These are phyloP conservation scores for Backusella tuberculispora DNA, from an alignment of 192 early-diverging fungal genomes.

Conservation along the genomic window DNA sequence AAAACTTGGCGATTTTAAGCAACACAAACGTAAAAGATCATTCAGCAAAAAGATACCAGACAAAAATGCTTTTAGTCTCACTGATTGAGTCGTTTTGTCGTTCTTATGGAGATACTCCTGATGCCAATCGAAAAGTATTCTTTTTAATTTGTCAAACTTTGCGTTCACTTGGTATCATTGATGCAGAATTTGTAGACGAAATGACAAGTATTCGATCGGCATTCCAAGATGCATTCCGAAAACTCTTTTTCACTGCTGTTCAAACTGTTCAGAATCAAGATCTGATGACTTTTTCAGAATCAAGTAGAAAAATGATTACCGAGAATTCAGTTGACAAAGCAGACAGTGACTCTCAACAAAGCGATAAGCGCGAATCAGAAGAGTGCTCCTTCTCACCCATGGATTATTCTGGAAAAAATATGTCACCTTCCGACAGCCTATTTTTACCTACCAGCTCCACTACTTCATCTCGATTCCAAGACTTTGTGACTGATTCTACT, in stretches of 20 bases:
- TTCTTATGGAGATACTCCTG: slow-evolving; percentile 84
- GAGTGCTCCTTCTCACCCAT: background rate
- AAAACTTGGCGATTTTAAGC: background rate
- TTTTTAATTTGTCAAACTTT: slow-evolving; percentile 89
- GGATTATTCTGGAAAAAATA: slow-evolving; percentile 8
- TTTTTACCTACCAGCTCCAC: background rate
- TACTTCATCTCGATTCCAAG: background rate
- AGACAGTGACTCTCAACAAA: background rate
- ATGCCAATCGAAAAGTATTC: slow-evolving; percentile 85
- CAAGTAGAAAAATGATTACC: slow-evolving; percentile 4
- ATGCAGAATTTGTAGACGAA: slow-evolving; percentile 68
- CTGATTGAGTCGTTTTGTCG: slow-evolving; percentile 91
- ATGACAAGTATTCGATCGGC: slow-evolving; percentile 80
- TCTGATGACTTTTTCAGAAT: slow-evolving; percentile 7
- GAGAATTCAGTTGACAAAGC: background rate
- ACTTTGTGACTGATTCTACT: background rate
- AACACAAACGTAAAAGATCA: background rate
- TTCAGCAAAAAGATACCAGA: slow-evolving; percentile 54
- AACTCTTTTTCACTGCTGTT: slow-evolving; percentile 82
- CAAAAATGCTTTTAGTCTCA: slow-evolving; percentile 83
- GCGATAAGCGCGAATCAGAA: background rate
- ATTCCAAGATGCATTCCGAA: slow-evolving; percentile 85
- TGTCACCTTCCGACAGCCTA: background rate
- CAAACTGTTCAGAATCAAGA: slow-evolving; percentile 61
- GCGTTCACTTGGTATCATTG: slow-evolving; percentile 82